Base-by-base conservation (phyloP, 345 rosid genomes). In the Viola odorata region DNA sequence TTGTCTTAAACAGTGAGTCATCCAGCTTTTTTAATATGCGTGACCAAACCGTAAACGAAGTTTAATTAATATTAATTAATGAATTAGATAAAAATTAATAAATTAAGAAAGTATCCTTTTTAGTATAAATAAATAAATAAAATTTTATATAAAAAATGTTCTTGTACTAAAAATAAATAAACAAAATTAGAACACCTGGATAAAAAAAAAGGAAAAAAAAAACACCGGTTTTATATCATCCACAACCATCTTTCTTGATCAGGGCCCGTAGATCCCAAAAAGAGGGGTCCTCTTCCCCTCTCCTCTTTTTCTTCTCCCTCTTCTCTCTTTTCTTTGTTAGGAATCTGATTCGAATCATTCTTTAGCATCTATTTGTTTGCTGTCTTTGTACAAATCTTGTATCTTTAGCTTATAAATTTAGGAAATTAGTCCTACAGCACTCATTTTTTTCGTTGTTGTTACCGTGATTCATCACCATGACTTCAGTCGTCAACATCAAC, bases 401-500 rank as follows among this genome's bases (percentile, higher is more conserved):
- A 12, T 15, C 12, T 11, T 41, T 2, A 39, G 1, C 3, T 42
- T 14, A 7, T 53, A 37, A 7, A 50, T 32, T 57, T 44, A 45
- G 48, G 50, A 47, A 4, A 23, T 17, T 14, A 68, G 61, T 17
- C 5, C 5, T 8, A 11, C 37, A 13, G n/a, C 14, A 4, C 7
- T 2, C 5, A 0, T 14, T 15, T 8, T 36, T 15, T 7, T 45
- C 5, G 44, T 45, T 39, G 10, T 8, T 23, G 7, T 0, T 39
- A 45, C 4, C 4, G 44, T 54, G 14, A 8, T 44, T n/a, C 12
- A 36, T 40, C 50, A 16, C 8, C 57, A 80, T 73, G 78, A 55
- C 77, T 63, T 64, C 73, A 8, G 61, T 63, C 64, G 0, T 41
- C 66, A 61, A 47, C 49, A 42, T 42, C 54, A 73, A 63, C 50